Evolutionary conservation across 495 filamentous ascomycete genomes (phyloP).

Genomic region (Penicillium cosmopolitanum): DNA sequence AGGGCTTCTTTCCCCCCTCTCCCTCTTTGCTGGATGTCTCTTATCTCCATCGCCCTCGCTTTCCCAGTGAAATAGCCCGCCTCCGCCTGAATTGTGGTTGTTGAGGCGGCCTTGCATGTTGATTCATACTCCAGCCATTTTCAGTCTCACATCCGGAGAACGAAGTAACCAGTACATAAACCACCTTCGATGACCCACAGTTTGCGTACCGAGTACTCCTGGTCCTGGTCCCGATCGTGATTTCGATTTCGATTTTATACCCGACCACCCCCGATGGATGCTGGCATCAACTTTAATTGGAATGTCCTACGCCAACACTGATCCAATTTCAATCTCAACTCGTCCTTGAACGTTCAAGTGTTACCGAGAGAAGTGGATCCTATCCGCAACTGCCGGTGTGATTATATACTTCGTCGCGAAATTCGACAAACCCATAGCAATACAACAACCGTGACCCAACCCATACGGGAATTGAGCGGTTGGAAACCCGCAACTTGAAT

Average conservation of each 20-base stretch:
- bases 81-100: background rate
- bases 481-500: no score
- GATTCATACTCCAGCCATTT: slow-evolving; percentile 12
- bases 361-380: slow-evolving; percentile 1
- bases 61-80: background rate
- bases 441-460: no score
- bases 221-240: slow-evolving; percentile 13
- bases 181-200: background rate
- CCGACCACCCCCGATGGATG: slow-evolving; percentile 17
- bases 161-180: background rate
- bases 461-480: no score
- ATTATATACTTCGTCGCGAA: no score
- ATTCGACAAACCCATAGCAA: no score
- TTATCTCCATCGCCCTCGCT: background rate
- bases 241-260: slow-evolving; percentile 17
- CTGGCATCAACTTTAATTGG: slow-evolving; percentile 19
- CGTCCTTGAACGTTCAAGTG: background rate
- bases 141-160: background rate
- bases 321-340: slow-evolving; percentile 6
- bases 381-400: no score
- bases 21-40: background rate
- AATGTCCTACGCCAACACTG: slow-evolving; percentile 1
- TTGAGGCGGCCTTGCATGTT: background rate
- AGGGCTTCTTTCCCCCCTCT: background rate
- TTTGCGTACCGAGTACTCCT: background rate